phyloP scores from a whole-genome alignment of 2,329 filamentous ascomycete species.

The Lasiodiplodia sp. region DNA sequence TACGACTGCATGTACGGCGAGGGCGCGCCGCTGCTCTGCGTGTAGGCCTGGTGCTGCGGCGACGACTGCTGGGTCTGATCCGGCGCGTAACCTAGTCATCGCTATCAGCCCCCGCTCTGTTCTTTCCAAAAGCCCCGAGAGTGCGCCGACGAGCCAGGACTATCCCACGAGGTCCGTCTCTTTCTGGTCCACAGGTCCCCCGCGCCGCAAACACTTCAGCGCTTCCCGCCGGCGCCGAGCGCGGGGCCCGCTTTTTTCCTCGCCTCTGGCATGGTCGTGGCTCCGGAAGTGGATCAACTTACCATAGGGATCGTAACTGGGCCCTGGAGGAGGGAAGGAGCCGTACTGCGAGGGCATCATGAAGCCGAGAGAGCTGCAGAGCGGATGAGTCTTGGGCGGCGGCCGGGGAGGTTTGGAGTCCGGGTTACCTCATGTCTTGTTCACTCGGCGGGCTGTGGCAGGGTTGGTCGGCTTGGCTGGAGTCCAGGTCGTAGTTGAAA shows the following conservation, averaged over 20 bases:
- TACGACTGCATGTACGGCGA: conserved; percentile 29
- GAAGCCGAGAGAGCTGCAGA: conserved; percentile 46
- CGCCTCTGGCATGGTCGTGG: not conserved
- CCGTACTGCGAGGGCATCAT: conserved; percentile 51
- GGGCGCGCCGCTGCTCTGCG: conserved; percentile 28
- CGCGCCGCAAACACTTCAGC: not conserved
- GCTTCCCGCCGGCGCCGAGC: conserved; percentile 3
- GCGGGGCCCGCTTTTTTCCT: conserved; percentile 21
- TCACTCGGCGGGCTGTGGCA: conserved; percentile 34
- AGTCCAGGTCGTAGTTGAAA: conserved; percentile 13
- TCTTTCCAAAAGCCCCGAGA: not conserved
- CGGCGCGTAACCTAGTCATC: conserved; percentile 23
- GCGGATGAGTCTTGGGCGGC: conserved; percentile 23
- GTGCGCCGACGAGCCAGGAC: conserved; percentile 2
- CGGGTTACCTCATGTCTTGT: conserved; percentile 49
- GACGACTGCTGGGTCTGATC: conserved; percentile 27
- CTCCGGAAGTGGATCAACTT: conserved; percentile 23
- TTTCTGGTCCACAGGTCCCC: not conserved
- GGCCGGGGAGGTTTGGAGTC: conserved; percentile 7
- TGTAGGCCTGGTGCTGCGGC: conserved; percentile 24
- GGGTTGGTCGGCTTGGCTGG: conserved; percentile 34
- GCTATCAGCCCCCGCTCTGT: conserved; percentile 4
- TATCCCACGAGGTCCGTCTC: not conserved
- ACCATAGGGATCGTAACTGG: conserved; percentile 31
- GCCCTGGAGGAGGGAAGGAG: conserved; percentile 43